Evolutionary conservation across 345 rosid species (phyloP), one percentile per base, ranked within the genome.

Genomic region (Excoecaria agallocha): DNA sequence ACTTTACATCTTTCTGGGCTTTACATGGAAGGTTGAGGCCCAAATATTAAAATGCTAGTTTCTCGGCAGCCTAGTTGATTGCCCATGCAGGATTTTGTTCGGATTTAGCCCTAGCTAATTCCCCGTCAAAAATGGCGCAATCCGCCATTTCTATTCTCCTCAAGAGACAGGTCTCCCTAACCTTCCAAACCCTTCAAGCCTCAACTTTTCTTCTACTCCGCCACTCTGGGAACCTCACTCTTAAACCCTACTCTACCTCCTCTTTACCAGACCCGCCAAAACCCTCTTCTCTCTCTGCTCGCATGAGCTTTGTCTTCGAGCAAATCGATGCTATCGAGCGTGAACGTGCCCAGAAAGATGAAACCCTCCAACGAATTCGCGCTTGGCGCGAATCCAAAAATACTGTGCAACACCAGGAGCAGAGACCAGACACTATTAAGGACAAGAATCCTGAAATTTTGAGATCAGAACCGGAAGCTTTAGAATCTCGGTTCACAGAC

Each of bases 221-320:
- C 66, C 69, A 73, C 77, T 78, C 46, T 22, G 39, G 15, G 51
- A 35, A 13, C 72, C 41, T 58, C 22, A 41, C n/a, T 54, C 74
- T 55, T 69, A 78, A 73, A 69, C 78, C 74, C 86, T 66, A 75
- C 83, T 70, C 79, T 84, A 10, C 68, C 62, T 45, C 61, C 48
- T 11, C 82, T 5, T 35, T 79, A 12, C 69, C 76, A 3, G 79
- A 79, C 76, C 77, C 83, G 4, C 83, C 84, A 19, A 87, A 88
- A 46, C 89, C 94, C 56, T 83, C 89, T 41, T 87, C 91, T 43
- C 94, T 95, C n/a, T 93, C 98, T 24, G 85, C 94, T 66, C 96
- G 98, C 30, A 85, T 91, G 81, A 91, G 96, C 87, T 91, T 93
- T 74, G 87, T 95, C 4, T 95, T 95, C 71, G 98, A 93, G 38